A percentile compares a stretch with the other conserved stretches of the same genome.
Evolutionary conservation across 169 alveolate species (phyloP).

Genomic region (Plasmodium chabaudi): DNA sequence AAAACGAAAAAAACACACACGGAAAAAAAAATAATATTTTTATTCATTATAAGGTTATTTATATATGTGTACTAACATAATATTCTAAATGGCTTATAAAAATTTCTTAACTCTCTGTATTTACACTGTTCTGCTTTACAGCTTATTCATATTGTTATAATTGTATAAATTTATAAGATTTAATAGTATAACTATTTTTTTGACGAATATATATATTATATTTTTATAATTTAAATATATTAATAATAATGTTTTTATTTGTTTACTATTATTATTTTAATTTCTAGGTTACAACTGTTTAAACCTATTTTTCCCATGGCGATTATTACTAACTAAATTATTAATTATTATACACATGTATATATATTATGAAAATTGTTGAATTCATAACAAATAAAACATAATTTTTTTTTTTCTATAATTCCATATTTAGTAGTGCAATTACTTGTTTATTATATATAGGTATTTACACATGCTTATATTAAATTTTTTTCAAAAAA

Average conservation of each 20-base stretch:
- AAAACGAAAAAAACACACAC: background rate
- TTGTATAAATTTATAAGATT: no score
- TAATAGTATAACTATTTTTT: no score
- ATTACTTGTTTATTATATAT: slow-evolving; percentile 16
- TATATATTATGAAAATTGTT: slow-evolving; percentile 14
- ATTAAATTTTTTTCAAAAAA: slow-evolving; percentile 24
- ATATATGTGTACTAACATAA: slow-evolving; percentile 19
- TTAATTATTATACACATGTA: slow-evolving; percentile 23
- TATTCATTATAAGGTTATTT: background rate
- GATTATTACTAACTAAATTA: slow-evolving; percentile 9
- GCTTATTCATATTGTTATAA: no score
- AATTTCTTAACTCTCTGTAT: slow-evolving; percentile 54
- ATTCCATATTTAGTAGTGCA: slow-evolving; percentile 9
- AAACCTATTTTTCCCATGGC: slow-evolving; percentile 15
- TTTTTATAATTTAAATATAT: no score
- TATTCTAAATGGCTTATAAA: background rate
- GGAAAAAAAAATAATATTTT: slow-evolving; percentile 29
- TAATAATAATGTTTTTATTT: background rate
- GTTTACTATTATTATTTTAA: slow-evolving; percentile 8
- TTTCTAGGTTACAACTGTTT: slow-evolving; percentile 24
- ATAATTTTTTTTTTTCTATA: slow-evolving; percentile 10
- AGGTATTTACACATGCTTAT: slow-evolving; percentile 7
- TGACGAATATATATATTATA: no score
- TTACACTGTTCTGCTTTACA: slow-evolving; percentile 41
- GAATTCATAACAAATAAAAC: slow-evolving; percentile 1